Conservation (phyloP, 2,329 filamentous ascomycete genomes). For the Lasiodiplodia theobromae region DNA sequence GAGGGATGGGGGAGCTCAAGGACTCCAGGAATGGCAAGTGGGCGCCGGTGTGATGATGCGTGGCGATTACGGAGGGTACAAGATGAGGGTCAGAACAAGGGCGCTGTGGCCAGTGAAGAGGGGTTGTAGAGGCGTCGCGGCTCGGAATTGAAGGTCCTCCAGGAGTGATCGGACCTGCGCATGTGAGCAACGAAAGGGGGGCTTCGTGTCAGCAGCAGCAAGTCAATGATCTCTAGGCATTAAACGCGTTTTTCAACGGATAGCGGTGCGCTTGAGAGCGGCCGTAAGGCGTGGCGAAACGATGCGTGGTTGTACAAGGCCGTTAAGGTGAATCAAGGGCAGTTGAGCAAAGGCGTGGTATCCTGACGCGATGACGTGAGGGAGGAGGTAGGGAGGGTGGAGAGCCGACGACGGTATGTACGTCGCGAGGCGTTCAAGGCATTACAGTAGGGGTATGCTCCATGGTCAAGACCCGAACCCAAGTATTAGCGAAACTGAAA, state of each 20-base stretch:
- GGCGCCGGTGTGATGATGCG: background rate
- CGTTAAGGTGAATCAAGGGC: background rate
- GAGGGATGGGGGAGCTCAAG: background rate
- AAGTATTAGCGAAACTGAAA: slow-evolving; percentile 13
- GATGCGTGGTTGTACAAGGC: background rate
- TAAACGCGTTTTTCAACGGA: background rate
- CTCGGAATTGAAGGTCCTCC: background rate
- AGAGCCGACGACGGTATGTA: background rate
- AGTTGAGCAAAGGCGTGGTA: background rate
- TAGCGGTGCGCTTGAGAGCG: background rate
- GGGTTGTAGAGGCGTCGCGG: background rate
- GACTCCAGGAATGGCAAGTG: background rate
- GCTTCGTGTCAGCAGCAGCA: slow-evolving; percentile 21
- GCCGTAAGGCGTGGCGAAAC: background rate
- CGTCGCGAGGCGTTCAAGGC: slow-evolving; percentile 3
- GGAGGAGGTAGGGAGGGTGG: background rate
- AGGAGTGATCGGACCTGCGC: slow-evolving; percentile 12
- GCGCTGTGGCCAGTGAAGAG: background rate
- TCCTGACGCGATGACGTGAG: slow-evolving; percentile 1
- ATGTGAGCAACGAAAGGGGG: slow-evolving; percentile 20
- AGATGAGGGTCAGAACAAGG: background rate
- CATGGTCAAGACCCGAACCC: slow-evolving; percentile 9
- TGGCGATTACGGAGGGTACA: background rate
- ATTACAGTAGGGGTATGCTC: background rate
- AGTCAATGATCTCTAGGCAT: slow-evolving; percentile 15